Conservation (phyloP, 2,329 filamentous ascomycete genomes). For the Colletotrichum salicis region DNA sequence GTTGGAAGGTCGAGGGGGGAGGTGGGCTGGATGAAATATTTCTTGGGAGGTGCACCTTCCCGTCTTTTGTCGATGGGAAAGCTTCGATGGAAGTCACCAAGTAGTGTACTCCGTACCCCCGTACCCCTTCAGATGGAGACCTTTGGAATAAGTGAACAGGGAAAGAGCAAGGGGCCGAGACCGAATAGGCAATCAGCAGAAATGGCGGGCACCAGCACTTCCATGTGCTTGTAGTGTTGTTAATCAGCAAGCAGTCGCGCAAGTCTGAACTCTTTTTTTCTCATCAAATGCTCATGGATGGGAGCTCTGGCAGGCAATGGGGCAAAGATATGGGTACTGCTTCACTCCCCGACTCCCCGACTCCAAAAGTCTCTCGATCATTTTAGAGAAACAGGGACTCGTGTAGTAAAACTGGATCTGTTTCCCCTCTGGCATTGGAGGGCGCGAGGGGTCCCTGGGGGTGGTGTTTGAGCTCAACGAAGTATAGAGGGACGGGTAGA, state of each 20-base stretch:
- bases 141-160: background rate
- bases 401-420: constrained; percentile 16
- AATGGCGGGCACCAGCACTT: background rate
- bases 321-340: background rate
- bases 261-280: background rate
- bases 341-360: background rate
- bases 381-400: constrained; percentile 32
- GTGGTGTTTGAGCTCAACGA: constrained; percentile 3
- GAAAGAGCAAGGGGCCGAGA: constrained; percentile 12
- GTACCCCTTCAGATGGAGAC: background rate
- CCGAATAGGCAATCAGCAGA: constrained; percentile 11
- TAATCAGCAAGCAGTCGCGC: background rate
- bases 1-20: background rate
- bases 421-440: constrained; percentile 4
- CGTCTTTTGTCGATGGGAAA: background rate
- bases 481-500: background rate
- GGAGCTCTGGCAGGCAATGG: background rate
- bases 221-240: background rate
- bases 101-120: background rate
- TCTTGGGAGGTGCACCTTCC: constrained; percentile 10
- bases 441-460: background rate
- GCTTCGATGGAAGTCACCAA: background rate
- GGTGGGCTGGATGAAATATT: constrained; percentile 29
- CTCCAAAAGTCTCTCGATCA: constrained; percentile 14
- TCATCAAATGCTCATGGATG: background rate